Base-by-base conservation (phyloP, 2,329 filamentous ascomycete genomes). In the Aureobasidium mangrovei region DNA sequence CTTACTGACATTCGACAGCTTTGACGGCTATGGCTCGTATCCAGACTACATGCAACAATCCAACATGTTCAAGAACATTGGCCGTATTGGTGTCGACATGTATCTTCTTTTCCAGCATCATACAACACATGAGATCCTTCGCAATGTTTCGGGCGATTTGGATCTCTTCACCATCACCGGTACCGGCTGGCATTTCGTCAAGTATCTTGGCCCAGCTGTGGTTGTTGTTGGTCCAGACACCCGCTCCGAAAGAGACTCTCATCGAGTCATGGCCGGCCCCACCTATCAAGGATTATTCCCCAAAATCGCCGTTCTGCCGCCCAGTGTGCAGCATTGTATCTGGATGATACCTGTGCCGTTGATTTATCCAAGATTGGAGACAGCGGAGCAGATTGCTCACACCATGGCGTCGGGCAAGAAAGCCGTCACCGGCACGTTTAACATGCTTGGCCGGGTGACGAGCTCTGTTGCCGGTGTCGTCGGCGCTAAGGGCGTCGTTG, bases 71-170 rank as follows among this genome's bases (percentile, higher is more conserved):
- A 96, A 95, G 73, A 97, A 97, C 66, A 95, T 97, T 64, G 93
- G 93, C 27, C 83, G 93, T 36, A 85, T 98, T 58, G 93, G 90
- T 26, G 91, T 94, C 54, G 90, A 97, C 62, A 96, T 96, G 91
- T 98, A 97, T 67, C 78, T 98, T 35, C 80, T 98, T 6, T 98
- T 98, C 77, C 93, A 98, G 67, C 93, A 98, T 66, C 93, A 98
- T 69, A 97, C 93, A 0, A 97, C 91, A 0, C 77, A 94, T 3
- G 93, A 97, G 66, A 87, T 97, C 40, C 81, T 98, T 55, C 86
- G 91, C 51, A 91, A 95, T 62, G 85, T 95, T 56, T 86, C 80
- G 64, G 87, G 88, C 44, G 93, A 98, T 65, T 79, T 84, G 45
- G 93, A 98, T 63, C 81, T 98, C 4, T 98, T 98, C 72, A 97